phyloP scores from a whole-genome alignment of 2,329 filamentous ascomycete genomes.

The Ophiostoma quercus region DNA sequence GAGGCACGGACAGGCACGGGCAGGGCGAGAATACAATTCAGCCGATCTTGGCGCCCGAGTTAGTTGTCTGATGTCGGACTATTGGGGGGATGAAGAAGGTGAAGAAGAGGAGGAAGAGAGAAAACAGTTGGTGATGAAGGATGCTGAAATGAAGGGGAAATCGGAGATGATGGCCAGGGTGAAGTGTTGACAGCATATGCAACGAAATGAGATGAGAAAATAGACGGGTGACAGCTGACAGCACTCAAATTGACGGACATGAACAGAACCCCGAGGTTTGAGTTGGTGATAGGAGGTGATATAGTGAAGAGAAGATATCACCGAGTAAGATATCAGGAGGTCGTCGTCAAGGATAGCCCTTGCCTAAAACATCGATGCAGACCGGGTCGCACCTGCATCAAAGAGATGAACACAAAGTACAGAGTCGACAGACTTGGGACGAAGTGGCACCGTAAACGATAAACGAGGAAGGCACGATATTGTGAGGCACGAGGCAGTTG shows the following conservation, averaged over 20 bases:
- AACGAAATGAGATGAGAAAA: not conserved
- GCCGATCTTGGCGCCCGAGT: not conserved
- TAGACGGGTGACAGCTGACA: not conserved
- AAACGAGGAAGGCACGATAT: not conserved
- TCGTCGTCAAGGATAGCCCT: conserved; percentile 3
- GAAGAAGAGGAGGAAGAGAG: not conserved
- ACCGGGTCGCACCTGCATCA: conserved; percentile 4
- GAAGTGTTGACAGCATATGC: not conserved
- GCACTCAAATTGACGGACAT: not conserved
- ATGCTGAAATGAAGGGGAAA: not conserved
- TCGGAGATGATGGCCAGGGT: not conserved
- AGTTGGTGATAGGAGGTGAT: not conserved
- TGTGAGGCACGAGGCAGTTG: not conserved
- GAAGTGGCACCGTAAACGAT: conserved; percentile 5
- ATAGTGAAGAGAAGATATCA: not conserved
- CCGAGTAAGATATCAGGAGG: not conserved
- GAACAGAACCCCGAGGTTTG: not conserved
- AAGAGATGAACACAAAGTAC: not conserved
- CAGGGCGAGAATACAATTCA: not conserved
- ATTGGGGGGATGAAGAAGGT: not conserved
- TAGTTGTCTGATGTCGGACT: not conserved
- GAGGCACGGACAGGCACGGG: not conserved
- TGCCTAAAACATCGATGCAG: not conserved
- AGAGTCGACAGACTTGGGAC: not conserved
- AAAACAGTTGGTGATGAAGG: not conserved